Conservation (phyloP, 2,329 filamentous ascomycete genomes). For the Penicillium fuscoglaucum region DNA sequence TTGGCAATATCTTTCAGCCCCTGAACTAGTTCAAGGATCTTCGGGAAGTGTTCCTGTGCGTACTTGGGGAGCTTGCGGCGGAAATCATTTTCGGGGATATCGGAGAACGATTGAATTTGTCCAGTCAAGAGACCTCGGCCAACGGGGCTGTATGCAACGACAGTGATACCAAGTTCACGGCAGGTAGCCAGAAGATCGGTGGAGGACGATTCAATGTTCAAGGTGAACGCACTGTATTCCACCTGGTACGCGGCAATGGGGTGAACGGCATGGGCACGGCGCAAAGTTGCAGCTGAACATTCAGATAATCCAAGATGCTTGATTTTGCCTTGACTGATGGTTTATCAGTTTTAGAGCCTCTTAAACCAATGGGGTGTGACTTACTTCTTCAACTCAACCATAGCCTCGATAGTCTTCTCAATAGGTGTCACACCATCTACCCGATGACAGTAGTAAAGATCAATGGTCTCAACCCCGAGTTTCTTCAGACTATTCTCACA, state of each 20-base stretch:
- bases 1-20: constrained; percentile 51
- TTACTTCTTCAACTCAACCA: constrained; percentile 46
- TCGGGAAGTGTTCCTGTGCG: constrained; percentile 51
- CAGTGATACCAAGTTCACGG: constrained; percentile 49
- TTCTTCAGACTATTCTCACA: constrained; percentile 39
- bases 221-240: constrained; percentile 48
- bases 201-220: constrained; percentile 45
- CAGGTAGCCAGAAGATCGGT: constrained; percentile 46
- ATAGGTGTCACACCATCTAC: constrained; percentile 47
- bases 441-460: constrained; percentile 48
- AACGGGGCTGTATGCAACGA: constrained; percentile 45
- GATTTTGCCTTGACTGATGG: constrained; percentile 48
- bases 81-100: constrained; percentile 51
- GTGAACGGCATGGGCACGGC: constrained; percentile 47
- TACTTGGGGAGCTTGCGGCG: constrained; percentile 52
- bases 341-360: neutral
- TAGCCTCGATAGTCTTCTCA: constrained; percentile 47
- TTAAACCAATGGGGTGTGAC: neutral
- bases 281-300: constrained; percentile 46
- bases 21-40: constrained; percentile 56
- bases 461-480: constrained; percentile 42
- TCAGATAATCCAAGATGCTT: constrained; percentile 49
- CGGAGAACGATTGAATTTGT: constrained; percentile 45
- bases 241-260: constrained; percentile 51
- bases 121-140: constrained; percentile 40